These are phyloP conservation scores for Fusarium sp. DNA, from an alignment of 2,329 filamentous ascomycete genomes.

Conservation along the genomic window DNA sequence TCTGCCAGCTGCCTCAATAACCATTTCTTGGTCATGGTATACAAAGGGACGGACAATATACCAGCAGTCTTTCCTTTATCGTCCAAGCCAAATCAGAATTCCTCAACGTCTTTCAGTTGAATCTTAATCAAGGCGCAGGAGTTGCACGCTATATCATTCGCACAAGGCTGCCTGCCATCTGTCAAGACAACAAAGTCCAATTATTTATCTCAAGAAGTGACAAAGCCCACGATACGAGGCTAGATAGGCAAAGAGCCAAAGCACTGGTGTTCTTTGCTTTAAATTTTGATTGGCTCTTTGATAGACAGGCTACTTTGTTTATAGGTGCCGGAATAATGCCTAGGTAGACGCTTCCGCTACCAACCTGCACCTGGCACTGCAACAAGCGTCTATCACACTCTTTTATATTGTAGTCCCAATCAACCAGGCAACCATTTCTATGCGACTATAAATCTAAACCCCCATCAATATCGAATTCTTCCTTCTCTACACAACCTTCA, in stretches of 20 bases:
- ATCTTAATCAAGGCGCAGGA: not conserved
- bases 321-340: not conserved
- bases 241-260: not conserved
- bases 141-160: not conserved
- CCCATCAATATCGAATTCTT: not conserved
- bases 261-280: not conserved
- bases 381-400: not conserved
- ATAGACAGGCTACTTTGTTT: conserved; percentile 13
- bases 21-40: accelerated
- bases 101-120: accelerated
- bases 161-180: not conserved
- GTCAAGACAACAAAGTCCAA: not conserved
- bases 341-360: not conserved
- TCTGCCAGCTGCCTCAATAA: accelerated
- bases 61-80: accelerated
- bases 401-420: not conserved
- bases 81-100: no score
- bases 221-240: accelerated
- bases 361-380: not conserved
- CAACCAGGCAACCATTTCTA: not conserved
- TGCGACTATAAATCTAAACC: not conserved
- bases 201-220: not conserved
- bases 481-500: not conserved
- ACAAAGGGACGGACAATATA: accelerated
- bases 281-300: conserved; percentile 1